phyloP scores from a whole-genome alignment of 2,329 filamentous ascomycete species.

The Hortaea sp. region DNA sequence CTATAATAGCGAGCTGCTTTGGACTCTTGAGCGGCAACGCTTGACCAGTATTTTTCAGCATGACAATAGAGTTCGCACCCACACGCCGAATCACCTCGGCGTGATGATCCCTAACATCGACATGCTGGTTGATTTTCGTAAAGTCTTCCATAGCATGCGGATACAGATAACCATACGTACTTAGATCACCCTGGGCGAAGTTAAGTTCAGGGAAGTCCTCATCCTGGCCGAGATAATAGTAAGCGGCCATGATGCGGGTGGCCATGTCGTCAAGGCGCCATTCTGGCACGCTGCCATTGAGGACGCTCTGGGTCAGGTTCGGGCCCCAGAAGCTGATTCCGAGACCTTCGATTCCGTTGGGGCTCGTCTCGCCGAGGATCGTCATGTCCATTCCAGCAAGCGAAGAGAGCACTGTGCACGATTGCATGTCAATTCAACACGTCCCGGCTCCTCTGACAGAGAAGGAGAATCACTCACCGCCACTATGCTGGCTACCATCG shows the following conservation, averaged over 20 bases:
- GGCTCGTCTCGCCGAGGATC: conserved; percentile 1
- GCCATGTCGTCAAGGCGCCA: conserved; percentile 77
- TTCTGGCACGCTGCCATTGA: conserved; percentile 17
- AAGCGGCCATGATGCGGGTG: conserved; percentile 74
- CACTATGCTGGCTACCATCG: conserved; percentile 18
- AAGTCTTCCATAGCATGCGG: conserved; percentile 31
- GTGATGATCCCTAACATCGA: conserved; percentile 70
- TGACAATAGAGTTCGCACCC: conserved; percentile 44
- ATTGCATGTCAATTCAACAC: too few species aligned
- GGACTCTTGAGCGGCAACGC: conserved; percentile 41
- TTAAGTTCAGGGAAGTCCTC: conserved; percentile 43
- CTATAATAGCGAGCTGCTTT: conserved; percentile 38
- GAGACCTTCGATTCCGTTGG: conserved; percentile 17
- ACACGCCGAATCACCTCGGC: conserved; percentile 58
- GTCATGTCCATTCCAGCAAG: conserved; percentile 54
- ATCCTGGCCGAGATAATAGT: conserved; percentile 82
- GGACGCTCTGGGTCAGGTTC: conserved; percentile 17
- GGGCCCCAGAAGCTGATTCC: conserved; percentile 15
- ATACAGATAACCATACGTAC: conserved; percentile 38
- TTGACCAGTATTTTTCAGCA: conserved; percentile 48
- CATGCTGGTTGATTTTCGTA: not conserved
- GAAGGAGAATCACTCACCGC: conserved; percentile 6
- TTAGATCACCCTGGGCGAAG: conserved; percentile 1
- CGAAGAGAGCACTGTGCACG: conserved; percentile 40
- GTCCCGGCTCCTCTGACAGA: too few species aligned